These are phyloP conservation scores for Lepidopterella palustris DNA, from an alignment of 495 filamentous ascomycete species.

Conservation along the genomic window DNA sequence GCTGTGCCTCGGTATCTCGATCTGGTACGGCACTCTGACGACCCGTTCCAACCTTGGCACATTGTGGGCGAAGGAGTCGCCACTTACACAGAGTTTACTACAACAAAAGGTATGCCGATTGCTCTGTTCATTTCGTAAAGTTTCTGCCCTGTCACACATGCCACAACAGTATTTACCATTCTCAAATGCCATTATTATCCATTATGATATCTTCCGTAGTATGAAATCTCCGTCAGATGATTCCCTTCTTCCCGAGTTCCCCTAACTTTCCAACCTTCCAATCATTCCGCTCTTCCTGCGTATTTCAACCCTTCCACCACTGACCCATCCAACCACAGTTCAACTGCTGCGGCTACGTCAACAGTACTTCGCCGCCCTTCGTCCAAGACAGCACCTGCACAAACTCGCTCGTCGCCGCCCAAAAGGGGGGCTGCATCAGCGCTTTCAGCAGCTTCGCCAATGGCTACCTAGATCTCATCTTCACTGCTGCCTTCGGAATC, in stretches of 20 bases:
- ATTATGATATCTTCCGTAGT: too few relatives aligned
- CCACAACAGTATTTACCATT: too few relatives aligned
- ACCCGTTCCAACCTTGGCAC: constrained; percentile 50
- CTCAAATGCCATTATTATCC: too few relatives aligned
- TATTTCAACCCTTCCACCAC: not conserved
- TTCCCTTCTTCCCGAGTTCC: too few relatives aligned
- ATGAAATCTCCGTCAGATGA: too few relatives aligned
- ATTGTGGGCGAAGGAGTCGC: constrained; percentile 50
- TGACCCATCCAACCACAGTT: constrained; percentile 43
- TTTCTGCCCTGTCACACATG: too few relatives aligned
- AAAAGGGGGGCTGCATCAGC: constrained; percentile 56
- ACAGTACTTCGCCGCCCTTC: constrained; percentile 59
- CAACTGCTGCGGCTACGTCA: constrained; percentile 67
- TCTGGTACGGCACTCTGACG: constrained; percentile 65
- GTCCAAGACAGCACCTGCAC: constrained; percentile 54
- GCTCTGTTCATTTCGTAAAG: not conserved
- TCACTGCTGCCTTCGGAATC: constrained; percentile 69
- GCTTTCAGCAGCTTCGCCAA: constrained; percentile 59
- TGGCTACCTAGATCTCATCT: constrained; percentile 61
- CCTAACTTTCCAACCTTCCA: too few relatives aligned
- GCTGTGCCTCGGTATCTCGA: constrained; percentile 54
- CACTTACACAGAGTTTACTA: constrained; percentile 52
- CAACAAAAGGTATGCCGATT: constrained; percentile 52
- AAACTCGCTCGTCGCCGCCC: constrained; percentile 55
- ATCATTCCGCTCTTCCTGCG: too few relatives aligned